Base-by-base conservation (phyloP, 129 eudicot species). In the Rutidosis leptorrhynchoides region DNA sequence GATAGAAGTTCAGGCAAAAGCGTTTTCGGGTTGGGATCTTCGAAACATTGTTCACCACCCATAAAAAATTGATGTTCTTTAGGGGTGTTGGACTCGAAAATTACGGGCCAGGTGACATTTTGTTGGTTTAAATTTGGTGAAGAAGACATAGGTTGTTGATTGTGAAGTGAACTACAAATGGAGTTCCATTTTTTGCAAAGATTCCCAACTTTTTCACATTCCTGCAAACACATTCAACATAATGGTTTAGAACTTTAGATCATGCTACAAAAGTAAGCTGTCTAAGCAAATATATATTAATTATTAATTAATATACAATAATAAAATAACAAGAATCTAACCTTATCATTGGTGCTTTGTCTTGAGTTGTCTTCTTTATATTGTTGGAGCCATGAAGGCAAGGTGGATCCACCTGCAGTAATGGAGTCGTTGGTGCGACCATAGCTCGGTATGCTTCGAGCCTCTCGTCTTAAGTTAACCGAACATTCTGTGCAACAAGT, bases 351-450 rank as follows among this genome's bases (percentile, higher is more conserved):
- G 55, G 33, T 43, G 19, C 48, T 76, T n/a, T 60, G 64, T 49
- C 67, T 73, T 71, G 45, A 79, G 33, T 72, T 78, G 76, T 85
- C 88, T 72, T 85, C 86, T 77, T 86, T 89, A 86, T 81, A 83
- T 80, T 80, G 80, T 59, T 84, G 89, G 29, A 90, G 95, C 97
- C 97, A 90, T 71, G 84, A 75, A 51, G 96, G 96, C 83, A 89
- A 78, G 66, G 80, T 83, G 30, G 96, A 83, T 70, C 78, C 81
- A 15, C 17, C 77, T 64, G 74, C n/a, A n/a, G n/a, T 73, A 43
- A 56, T 7, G 54, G 84, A 63, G 46, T 73, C 83, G 16, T 14
- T 77, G 25, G 81, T 67, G 14, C 30, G 68, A 11, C 52, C 29
- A 45, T 15, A 70, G 64, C 67, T 83, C 16, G 72, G 70, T 46